These are phyloP conservation scores for Ilyonectria mors-panacis DNA, from an alignment of 2,329 filamentous ascomycete species.

Conservation along the genomic window DNA sequence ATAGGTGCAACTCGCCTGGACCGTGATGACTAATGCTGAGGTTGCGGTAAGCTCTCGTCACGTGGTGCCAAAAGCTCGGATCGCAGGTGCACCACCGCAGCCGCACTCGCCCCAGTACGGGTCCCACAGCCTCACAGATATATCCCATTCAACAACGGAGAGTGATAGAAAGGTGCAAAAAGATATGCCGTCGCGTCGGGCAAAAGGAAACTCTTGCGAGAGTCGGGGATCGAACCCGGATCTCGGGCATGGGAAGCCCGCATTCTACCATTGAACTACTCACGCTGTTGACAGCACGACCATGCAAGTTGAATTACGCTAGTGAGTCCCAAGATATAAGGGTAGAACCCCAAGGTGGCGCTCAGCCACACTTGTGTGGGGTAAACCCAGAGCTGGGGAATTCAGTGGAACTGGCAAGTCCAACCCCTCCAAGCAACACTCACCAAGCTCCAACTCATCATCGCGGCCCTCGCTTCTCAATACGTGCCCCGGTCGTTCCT, in stretches of 20 bases:
- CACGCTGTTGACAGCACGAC: conserved; percentile 42
- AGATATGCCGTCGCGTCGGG: neutral
- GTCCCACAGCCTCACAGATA: neutral
- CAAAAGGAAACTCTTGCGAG: conserved; percentile 43
- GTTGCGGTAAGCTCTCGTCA: no score
- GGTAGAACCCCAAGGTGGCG: neutral
- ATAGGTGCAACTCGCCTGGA: no score
- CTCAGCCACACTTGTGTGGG: conserved; percentile 6
- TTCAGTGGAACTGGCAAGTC: conserved; percentile 3
- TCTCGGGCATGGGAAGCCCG: conserved; percentile 57
- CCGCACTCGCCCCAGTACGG: no score
- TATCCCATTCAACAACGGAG: neutral
- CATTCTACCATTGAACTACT: conserved; percentile 58
- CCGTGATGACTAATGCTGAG: no score
- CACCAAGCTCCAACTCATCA: conserved; percentile 18
- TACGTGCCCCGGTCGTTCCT: neutral
- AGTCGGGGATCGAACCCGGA: conserved; percentile 56
- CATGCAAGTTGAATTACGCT: conserved; percentile 28
- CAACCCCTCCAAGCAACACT: conserved; percentile 23
- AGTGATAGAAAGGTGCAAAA: neutral
- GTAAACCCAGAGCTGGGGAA: conserved; percentile 12
- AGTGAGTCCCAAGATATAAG: conserved; percentile 10
- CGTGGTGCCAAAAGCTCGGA: no score
- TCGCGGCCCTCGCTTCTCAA: neutral
- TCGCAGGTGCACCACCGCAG: no score